Base-by-base conservation (phyloP, 805 yeast genomes). In the Candida argentea region DNA sequence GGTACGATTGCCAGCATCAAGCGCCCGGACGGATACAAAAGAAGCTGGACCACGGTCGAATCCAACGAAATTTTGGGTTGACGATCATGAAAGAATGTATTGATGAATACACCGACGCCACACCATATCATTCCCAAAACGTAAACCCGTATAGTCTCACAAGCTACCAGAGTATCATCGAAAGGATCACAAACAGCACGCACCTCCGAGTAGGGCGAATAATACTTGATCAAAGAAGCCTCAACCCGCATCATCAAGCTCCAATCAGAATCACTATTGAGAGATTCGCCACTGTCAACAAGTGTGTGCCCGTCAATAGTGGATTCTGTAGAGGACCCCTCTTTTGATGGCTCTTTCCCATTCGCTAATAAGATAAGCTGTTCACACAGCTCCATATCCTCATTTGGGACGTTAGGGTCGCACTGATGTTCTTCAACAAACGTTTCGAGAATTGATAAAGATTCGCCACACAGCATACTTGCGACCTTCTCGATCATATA, bases 41-140 rank as follows among this genome's bases (percentile, higher is more conserved):
- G 50, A 40, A 69, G 46, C 41, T 70, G 73, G 33, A 61, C 48
- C 18, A 69, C 67, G 3, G 68, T 39, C 17, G 70, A 41, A 4
- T 53, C 34, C 12, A 70, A 47, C n/a, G 54, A 28, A 35, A 72
- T 68, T 6, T 65, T 36, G 24, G 77, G 76, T 35, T 57, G 55
- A 52, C 79, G 62, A 28, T 69, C 72, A 5, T 62, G 48, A 44
- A 73, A 73, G 40, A 71, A 70, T 38, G 70, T 68, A 39, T 73
- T 72, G 37, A 72, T 57, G 36, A 67, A 69, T 19, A 73, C 44
- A 12, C 75, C 73, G 19, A 73, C 49, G n/a, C 63, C 55, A 4
- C 94, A 62, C 66, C 75, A 64, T 23, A 70, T 41, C 2, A 69
- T 28, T 1, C 73, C 73, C 18, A 75, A 48, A 6, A 61, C 45